These are phyloP conservation scores for Candida pseudoglaebosa DNA, from an alignment of 805 yeast genomes.

Conservation along the genomic window DNA sequence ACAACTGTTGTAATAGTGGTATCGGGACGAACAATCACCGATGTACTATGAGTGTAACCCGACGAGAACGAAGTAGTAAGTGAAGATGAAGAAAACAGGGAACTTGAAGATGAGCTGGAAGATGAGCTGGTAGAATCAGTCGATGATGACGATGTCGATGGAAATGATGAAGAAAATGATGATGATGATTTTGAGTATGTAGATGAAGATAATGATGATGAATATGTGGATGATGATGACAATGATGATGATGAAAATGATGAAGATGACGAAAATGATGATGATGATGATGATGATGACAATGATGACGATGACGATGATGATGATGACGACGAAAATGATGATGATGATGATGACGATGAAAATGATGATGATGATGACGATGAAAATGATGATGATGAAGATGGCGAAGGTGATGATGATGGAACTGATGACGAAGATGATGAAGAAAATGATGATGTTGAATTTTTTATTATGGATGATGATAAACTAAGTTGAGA, in stretches of 20 bases:
- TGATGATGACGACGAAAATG: slow-evolving; percentile 5
- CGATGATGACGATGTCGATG: slow-evolving; percentile 6
- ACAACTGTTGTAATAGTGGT: slow-evolving; percentile 40
- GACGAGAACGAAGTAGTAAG: slow-evolving; percentile 11
- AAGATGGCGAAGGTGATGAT: slow-evolving; percentile 5
- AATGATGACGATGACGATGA: slow-evolving; percentile 2
- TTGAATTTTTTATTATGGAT: background rate
- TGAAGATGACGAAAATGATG: background rate
- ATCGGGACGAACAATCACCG: slow-evolving; percentile 16
- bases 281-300: background rate
- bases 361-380: slow-evolving; percentile 7
- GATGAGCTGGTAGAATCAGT: slow-evolving; percentile 3
- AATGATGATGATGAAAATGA: background rate
- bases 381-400: slow-evolving; percentile 4
- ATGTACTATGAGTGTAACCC: slow-evolving; percentile 9
- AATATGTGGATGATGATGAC: background rate
- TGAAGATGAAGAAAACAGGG: slow-evolving; percentile 5
- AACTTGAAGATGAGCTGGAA: slow-evolving; percentile 5
- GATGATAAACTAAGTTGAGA: background rate
- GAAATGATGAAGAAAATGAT: slow-evolving; percentile 5
- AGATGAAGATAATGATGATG: slow-evolving; percentile 6
- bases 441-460: slow-evolving; percentile 4
- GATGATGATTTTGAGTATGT: slow-evolving; percentile 4
- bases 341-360: slow-evolving; percentile 6
- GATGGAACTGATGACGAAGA: slow-evolving; percentile 6